A percentile compares a stretch with the other conserved stretches of the same genome.
These are phyloP conservation scores for Fraxinus floribunda DNA, from an alignment of 305 asterid genomes.

Conservation along the genomic window DNA sequence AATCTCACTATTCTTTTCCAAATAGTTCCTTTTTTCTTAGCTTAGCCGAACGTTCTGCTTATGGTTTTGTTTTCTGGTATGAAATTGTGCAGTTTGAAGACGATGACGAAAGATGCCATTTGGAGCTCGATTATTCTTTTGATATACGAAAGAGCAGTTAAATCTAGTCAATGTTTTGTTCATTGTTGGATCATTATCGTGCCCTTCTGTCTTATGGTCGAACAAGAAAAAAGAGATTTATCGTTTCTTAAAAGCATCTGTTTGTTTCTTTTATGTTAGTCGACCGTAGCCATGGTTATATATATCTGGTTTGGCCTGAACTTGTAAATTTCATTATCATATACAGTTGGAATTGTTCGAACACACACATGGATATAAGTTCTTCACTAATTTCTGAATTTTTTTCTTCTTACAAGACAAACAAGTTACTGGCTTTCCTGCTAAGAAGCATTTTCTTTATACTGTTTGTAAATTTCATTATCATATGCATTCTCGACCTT, in stretches of 20 bases:
- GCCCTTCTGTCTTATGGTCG: neutral
- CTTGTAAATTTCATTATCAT: neutral
- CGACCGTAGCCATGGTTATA: neutral
- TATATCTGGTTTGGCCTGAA: neutral
- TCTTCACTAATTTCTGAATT: too few species aligned
- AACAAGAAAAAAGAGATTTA: neutral
- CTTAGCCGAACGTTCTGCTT: neutral
- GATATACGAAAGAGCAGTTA: conserved; percentile 54
- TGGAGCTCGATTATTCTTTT: conserved; percentile 69
- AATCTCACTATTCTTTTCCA: neutral
- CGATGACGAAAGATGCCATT: conserved; percentile 56
- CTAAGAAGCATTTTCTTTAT: too few species aligned
- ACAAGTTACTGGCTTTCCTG: too few species aligned
- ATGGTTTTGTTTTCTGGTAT: conserved; percentile 5
- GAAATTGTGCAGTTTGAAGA: conserved; percentile 61
- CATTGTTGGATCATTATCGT: neutral
- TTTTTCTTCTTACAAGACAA: too few species aligned
- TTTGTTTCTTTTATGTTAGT: neutral
- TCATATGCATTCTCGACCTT: neutral
- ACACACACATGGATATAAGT: too few species aligned
- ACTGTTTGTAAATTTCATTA: neutral
- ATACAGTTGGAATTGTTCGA: neutral
- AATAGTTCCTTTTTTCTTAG: neutral
- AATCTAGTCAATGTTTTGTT: conserved; percentile 10
- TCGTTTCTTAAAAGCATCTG: neutral